Conservation (phyloP, 192 early-diverging fungal species). For the Umbelopsis ramanniana region DNA sequence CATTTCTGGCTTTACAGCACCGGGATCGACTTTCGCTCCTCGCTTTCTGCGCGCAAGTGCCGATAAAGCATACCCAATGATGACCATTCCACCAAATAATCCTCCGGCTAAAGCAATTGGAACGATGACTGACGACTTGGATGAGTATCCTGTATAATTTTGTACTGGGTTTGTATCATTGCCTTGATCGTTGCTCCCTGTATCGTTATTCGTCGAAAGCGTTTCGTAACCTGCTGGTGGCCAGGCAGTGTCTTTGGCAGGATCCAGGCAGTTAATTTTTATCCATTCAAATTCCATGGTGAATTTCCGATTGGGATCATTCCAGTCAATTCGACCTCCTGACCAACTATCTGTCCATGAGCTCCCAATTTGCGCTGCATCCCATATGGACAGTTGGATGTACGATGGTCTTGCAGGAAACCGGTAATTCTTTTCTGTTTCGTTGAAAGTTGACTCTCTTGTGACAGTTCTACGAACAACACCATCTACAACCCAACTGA, state of each 20-base stretch:
- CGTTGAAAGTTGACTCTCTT: conserved; percentile 44
- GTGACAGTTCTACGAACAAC: conserved; percentile 8
- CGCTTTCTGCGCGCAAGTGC: neutral
- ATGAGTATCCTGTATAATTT: neutral
- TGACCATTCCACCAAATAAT: conserved; percentile 1
- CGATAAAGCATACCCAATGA: conserved; percentile 4
- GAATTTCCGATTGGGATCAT: neutral
- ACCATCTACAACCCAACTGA: conserved; percentile 10
- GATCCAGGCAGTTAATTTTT: neutral
- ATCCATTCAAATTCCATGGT: conserved; percentile 12
- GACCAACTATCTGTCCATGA: conserved; percentile 12
- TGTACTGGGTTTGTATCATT: neutral
- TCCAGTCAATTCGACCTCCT: conserved; percentile 1
- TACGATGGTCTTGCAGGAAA: conserved; percentile 58
- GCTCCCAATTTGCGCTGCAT: conserved; percentile 39
- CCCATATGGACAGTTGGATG: conserved; percentile 69
- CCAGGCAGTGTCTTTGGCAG: conserved; percentile 3
- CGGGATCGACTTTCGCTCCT: neutral
- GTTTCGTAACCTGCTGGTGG: neutral
- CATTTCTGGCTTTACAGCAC: neutral
- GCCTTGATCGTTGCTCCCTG: neutral
- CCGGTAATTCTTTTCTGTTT: conserved; percentile 36
- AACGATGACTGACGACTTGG: conserved; percentile 1
- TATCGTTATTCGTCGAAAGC: neutral
- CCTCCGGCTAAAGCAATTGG: conserved; percentile 14